Percentiles rank a stretch among this genome's conserved stretches.
phyloP scores from a whole-genome alignment of 108 stramenopile genomes.

The Cyclostephanos tholiformis region DNA sequence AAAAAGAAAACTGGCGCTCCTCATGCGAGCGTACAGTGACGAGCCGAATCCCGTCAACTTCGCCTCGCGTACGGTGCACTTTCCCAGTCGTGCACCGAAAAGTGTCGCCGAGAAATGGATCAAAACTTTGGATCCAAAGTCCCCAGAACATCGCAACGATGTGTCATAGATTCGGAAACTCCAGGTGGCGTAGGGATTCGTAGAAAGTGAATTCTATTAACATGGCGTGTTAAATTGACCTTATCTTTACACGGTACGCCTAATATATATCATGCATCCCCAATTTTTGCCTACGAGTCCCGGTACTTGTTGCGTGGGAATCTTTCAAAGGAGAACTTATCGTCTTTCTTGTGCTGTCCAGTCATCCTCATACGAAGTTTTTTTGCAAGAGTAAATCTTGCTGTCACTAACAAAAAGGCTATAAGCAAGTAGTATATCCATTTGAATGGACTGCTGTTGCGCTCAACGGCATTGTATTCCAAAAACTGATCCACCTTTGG shows the following conservation, averaged over 20 bases:
- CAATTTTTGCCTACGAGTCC: background rate
- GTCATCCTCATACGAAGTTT: slow-evolving; percentile 16
- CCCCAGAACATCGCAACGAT: no score
- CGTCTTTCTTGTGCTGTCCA: slow-evolving; percentile 45
- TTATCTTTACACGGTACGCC: background rate
- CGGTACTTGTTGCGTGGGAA: slow-evolving; percentile 5
- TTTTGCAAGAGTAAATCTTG: slow-evolving; percentile 2
- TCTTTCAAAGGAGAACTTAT: background rate
- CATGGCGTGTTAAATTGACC: background rate
- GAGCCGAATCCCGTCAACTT: slow-evolving; percentile 16
- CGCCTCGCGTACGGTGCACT: slow-evolving; percentile 35
- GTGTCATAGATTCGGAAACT: background rate
- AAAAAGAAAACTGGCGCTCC: slow-evolving; percentile 44
- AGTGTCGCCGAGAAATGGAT: slow-evolving; percentile 59
- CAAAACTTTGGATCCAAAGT: slow-evolving; percentile 48
- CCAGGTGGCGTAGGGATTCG: background rate
- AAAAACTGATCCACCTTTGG: slow-evolving; percentile 19
- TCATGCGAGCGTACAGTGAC: slow-evolving; percentile 55
- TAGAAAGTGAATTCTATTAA: background rate
- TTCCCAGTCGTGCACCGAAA: slow-evolving; percentile 45
- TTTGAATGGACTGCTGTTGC: background rate
- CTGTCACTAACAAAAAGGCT: slow-evolving; percentile 1
- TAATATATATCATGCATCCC: no score
- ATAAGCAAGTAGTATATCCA: slow-evolving; percentile 12
- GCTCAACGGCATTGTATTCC: slow-evolving; percentile 13